Evolutionary conservation across 768 basidiomycete genomes (phyloP).

Genomic region (Boletus insuetus): DNA sequence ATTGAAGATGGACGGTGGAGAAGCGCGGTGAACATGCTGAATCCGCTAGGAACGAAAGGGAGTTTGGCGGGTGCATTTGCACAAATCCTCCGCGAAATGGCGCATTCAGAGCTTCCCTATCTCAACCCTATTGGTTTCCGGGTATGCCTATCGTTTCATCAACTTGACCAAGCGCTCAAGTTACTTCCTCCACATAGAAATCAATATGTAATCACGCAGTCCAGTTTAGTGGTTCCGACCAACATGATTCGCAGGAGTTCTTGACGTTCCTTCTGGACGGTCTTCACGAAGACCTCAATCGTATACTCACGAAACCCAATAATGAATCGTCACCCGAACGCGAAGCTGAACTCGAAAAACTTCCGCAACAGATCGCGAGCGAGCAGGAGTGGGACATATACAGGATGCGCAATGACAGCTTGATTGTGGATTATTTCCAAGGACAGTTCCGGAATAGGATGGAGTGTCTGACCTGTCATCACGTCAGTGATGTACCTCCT

Average conservation of each 20-base stretch:
- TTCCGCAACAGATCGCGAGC: constrained; percentile 85
- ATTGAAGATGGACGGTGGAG: constrained; percentile 74
- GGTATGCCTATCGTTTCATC: constrained; percentile 47
- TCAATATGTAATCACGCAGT: constrained; percentile 56
- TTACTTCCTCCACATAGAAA: constrained; percentile 38
- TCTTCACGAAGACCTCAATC: constrained; percentile 85
- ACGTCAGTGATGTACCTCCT: constrained; percentile 44
- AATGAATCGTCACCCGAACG: constrained; percentile 68
- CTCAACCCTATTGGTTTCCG: constrained; percentile 81
- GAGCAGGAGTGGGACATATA: constrained; percentile 93
- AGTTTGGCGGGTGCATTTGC: constrained; percentile 79
- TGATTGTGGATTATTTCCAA: constrained; percentile 97
- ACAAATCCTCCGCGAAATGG: constrained; percentile 78
- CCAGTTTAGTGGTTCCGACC: constrained; percentile 83
- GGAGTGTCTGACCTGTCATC: constrained; percentile 86
- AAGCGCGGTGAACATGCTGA: constrained; percentile 77
- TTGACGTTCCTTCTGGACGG: constrained; percentile 91
- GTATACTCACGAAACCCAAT: constrained; percentile 69
- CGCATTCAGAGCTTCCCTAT: constrained; percentile 82
- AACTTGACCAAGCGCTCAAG: neutral
- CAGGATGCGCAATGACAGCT: constrained; percentile 83
- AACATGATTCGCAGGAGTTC: constrained; percentile 98
- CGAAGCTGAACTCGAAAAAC: constrained; percentile 83
- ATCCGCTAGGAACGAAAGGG: constrained; percentile 87
- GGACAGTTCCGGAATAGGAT: constrained; percentile 92